phyloP scores from a whole-genome alignment of 2,329 filamentous ascomycete species.

The Colletotrichum shisoi region DNA sequence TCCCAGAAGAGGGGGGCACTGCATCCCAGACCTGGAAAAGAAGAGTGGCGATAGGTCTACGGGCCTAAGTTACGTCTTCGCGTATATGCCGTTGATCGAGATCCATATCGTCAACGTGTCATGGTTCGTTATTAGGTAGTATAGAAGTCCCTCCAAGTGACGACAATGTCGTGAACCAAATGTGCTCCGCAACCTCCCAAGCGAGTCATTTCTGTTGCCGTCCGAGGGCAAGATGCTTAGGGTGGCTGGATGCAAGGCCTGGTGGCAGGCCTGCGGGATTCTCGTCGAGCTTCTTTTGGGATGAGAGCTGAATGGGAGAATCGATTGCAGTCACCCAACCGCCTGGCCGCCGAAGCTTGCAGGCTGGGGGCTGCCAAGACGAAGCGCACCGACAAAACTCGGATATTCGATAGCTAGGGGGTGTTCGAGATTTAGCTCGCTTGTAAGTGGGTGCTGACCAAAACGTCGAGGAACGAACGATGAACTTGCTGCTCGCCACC shows the following conservation, averaged over 20 bases:
- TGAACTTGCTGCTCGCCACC: slow-evolving; percentile 8
- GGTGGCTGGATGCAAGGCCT: slow-evolving; percentile 19
- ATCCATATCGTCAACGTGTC: slow-evolving; percentile 43
- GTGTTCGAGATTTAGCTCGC: slow-evolving; percentile 37
- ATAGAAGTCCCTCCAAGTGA: slow-evolving; percentile 39
- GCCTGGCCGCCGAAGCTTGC: slow-evolving; percentile 27
- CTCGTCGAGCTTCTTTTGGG: neutral
- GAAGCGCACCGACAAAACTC: slow-evolving; percentile 36
- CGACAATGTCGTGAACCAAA: slow-evolving; percentile 43
- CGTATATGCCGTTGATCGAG: slow-evolving; percentile 42
- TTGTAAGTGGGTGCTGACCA: slow-evolving; percentile 6
- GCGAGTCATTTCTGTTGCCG: slow-evolving; percentile 41
- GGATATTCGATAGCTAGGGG: slow-evolving; percentile 38
- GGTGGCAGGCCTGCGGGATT: neutral
- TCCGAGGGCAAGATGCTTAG: slow-evolving; percentile 42
- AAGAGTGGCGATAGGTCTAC: slow-evolving; percentile 40
- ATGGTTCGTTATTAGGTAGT: slow-evolving; percentile 43
- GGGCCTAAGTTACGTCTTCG: slow-evolving; percentile 40
- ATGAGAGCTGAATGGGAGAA: neutral
- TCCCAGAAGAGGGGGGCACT: slow-evolving; percentile 28
- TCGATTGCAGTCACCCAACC: neutral
- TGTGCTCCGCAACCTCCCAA: slow-evolving; percentile 37
- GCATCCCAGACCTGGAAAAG: slow-evolving; percentile 41
- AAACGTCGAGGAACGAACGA: slow-evolving; percentile 15
- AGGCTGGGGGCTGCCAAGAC: slow-evolving; percentile 39